Conservation (phyloP, 2,329 filamentous ascomycete genomes). For the Huntiella savannae region DNA sequence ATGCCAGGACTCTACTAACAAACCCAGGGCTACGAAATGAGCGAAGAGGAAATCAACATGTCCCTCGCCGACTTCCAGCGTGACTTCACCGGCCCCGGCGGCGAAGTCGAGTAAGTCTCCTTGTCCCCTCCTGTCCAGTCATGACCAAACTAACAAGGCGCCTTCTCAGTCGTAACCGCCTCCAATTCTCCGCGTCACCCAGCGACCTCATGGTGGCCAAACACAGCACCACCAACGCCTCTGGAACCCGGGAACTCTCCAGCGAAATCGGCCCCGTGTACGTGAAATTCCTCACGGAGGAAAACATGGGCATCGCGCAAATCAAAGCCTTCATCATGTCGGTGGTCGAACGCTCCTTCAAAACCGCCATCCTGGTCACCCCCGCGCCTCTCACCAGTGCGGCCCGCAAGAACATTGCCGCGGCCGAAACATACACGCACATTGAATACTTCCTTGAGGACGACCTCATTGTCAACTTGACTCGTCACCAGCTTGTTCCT, state of each 20-base stretch:
- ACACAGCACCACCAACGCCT: conserved; percentile 43
- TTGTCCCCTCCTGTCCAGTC: conserved; percentile 2
- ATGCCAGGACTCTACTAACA: background rate
- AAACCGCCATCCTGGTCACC: conserved; percentile 81
- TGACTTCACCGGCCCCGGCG: conserved; percentile 53
- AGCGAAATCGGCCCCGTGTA: conserved; percentile 58
- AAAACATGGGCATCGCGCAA: conserved; percentile 73
- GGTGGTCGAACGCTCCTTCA: conserved; percentile 61
- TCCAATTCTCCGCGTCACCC: conserved; percentile 77
- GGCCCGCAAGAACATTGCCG: conserved; percentile 69
- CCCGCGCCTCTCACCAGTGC: conserved; percentile 65
- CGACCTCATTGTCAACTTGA: conserved; percentile 94
- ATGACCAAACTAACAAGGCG: background rate
- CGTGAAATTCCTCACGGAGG: conserved; percentile 74
- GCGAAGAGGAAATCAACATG: conserved; percentile 76
- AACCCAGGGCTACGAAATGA: conserved; percentile 70
- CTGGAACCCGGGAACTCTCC: conserved; percentile 49
- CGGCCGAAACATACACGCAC: conserved; percentile 54
- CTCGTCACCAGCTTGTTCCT: conserved; percentile 88
- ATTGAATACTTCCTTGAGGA: conserved; percentile 94
- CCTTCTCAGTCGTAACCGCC: conserved; percentile 48
- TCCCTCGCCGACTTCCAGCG: conserved; percentile 61
- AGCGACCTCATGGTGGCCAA: conserved; percentile 69
- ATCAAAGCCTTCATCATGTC: conserved; percentile 77
- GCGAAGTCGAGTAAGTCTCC: conserved; percentile 50